phyloP scores from a whole-genome alignment of 495 filamentous ascomycete species.

The Neurospora pannonica region DNA sequence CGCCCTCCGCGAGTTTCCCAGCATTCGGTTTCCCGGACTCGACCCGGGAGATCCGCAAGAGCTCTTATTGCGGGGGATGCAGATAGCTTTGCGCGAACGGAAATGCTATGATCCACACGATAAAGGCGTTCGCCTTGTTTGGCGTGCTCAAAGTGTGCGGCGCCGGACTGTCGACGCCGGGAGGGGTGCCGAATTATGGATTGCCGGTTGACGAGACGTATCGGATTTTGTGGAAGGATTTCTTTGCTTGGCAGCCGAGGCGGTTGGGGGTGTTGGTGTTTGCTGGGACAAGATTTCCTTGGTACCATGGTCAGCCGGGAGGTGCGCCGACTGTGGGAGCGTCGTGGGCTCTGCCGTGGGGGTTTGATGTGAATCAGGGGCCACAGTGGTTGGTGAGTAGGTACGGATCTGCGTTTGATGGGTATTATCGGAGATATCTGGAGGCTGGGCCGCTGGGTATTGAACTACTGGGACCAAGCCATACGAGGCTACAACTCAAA shows the following conservation, averaged over 20 bases:
- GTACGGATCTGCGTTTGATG: neutral
- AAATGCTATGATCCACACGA: neutral
- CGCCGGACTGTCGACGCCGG: neutral
- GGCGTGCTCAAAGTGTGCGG: neutral
- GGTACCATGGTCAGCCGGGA: neutral
- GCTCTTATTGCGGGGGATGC: neutral
- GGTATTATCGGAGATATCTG: neutral
- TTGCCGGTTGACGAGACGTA: neutral
- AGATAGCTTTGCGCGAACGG: neutral
- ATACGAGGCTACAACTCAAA: neutral
- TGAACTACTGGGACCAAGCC: neutral
- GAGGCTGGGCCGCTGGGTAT: neutral
- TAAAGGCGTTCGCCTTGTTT: neutral
- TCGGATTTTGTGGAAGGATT: neutral
- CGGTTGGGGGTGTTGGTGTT: neutral
- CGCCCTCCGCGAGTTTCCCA: neutral
- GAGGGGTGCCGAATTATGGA: neutral
- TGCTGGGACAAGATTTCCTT: neutral
- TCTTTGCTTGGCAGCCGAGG: neutral
- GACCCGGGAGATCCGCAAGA: neutral
- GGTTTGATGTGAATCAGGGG: neutral
- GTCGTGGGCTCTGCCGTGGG: neutral
- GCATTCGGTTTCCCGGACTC: neutral
- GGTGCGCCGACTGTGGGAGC: neutral
- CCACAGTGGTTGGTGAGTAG: neutral